Percentiles rank a stretch among this genome's conserved stretches.
Evolutionary conservation across 352 stramenopile genomes (phyloP).

Genomic region (Phytophthora crassamura): DNA sequence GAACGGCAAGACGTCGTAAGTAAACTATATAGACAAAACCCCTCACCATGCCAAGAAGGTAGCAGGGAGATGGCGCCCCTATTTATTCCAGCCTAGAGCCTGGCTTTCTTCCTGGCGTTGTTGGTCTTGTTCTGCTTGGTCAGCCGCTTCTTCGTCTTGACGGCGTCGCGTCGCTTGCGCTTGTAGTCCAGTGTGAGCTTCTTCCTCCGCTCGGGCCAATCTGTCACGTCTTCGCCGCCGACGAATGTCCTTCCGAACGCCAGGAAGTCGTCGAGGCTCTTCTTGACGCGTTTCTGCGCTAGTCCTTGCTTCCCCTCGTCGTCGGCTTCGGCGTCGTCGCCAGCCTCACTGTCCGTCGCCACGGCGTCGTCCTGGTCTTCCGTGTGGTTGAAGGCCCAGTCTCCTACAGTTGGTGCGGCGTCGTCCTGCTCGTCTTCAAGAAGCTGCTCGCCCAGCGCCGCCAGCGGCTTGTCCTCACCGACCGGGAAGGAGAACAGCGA

Average conservation of each 20-base stretch:
- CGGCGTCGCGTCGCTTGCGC: constrained; percentile 76
- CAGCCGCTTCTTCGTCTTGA: constrained; percentile 80
- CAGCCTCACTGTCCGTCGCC: constrained; percentile 50
- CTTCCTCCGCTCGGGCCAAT: constrained; percentile 70
- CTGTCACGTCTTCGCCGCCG: constrained; percentile 28
- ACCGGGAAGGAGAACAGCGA: constrained; percentile 74
- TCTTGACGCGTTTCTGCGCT: constrained; percentile 45
- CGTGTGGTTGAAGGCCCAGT: constrained; percentile 27
- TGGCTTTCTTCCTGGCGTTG: constrained; percentile 44
- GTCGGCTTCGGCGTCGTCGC: constrained; percentile 32
- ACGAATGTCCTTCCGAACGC: constrained; percentile 65
- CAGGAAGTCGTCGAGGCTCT: constrained; percentile 69
- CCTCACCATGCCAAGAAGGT: not conserved
- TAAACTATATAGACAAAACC: constrained; percentile 39
- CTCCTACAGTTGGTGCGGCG: constrained; percentile 4
- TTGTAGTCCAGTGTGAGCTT: constrained; percentile 86
- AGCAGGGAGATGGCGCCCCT: constrained; percentile 29
- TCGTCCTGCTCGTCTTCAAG: constrained; percentile 53
- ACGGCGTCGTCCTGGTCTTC: constrained; percentile 39
- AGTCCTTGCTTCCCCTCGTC: constrained; percentile 20
- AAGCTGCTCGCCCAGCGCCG: constrained; percentile 55
- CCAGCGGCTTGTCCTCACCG: constrained; percentile 52
- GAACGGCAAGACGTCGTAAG: constrained; percentile 35
- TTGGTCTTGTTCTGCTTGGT: constrained; percentile 57
- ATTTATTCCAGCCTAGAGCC: constrained; percentile 50